Conservation (phyloP, 129 eudicot species). For the Lactuca sativa region DNA sequence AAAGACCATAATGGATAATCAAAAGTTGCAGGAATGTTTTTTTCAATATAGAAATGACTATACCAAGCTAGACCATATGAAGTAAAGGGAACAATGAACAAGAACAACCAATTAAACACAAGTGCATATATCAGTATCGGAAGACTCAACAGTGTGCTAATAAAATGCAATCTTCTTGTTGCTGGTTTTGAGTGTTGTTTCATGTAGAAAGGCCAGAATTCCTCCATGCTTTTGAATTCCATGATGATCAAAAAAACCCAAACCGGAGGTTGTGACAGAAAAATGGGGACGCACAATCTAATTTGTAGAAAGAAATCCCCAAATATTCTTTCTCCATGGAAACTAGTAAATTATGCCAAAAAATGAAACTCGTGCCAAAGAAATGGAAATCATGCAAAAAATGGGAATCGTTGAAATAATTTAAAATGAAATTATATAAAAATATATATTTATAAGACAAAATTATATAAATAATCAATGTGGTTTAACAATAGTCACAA, state of each 20-base stretch:
- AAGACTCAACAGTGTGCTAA: constrained; percentile 69
- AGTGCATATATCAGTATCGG: constrained; percentile 52
- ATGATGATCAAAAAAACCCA: constrained; percentile 23
- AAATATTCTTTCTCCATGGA: neutral
- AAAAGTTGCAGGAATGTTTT: constrained; percentile 90
- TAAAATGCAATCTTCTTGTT: constrained; percentile 94
- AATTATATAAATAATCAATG: too few relatives aligned
- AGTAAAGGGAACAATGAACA: constrained; percentile 62
- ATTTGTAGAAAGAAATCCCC: neutral
- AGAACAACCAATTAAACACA: constrained; percentile 61
- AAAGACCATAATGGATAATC: constrained; percentile 92
- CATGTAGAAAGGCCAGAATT: constrained; percentile 87
- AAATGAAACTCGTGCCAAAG: neutral
- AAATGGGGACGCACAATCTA: neutral
- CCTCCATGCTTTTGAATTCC: constrained; percentile 89
- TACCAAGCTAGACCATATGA: constrained; percentile 95
- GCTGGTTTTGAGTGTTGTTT: constrained; percentile 92
- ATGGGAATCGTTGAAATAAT: neutral
- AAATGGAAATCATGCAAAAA: neutral
- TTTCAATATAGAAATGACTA: constrained; percentile 88
- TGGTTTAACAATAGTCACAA: too few relatives aligned
- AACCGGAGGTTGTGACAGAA: constrained; percentile 6
- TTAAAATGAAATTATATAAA: neutral
- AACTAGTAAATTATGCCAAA: neutral
- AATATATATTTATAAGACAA: too few relatives aligned